Base-by-base conservation (phyloP, 768 basidiomycete genomes). In the Coprinopsis strossmayeri region DNA sequence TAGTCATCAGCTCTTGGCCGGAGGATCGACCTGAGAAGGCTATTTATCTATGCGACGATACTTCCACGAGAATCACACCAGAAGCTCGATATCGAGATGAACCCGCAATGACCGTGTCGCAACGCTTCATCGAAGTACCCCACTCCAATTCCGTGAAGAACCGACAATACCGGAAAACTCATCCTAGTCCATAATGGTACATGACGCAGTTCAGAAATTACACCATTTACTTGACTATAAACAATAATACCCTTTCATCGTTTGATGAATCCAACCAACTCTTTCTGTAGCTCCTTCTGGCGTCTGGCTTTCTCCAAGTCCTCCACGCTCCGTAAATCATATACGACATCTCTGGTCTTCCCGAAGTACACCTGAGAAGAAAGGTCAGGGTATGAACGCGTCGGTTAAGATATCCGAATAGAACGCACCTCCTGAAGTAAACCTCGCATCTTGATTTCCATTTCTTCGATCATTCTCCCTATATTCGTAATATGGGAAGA, bases 391-490 rank as follows among this genome's bases (percentile, higher is more conserved):
- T 55, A 18, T 53, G 47, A 38, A 25, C 23, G 11, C 21, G 30
- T 34, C 21, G 38, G 17, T 43, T 41, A 24, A 21, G 25, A 49
- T 21, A 55, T 35, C 32, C n/a, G 34, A 35, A 39, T 17, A 47
- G 41, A 32, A 28, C 39, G 27, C 51, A 82, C 90, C 73, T 93
- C 91, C 66, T 91, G 88, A 41, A 99, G 73, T 48, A 92, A 70
- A 65, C 96, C 96, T 32, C 96, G 79, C 91, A 98, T 93, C 72
- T 98, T 98, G 64, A 94, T 91, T 68, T 99, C 96, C 91, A 95
- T 94, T 55, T 98, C 96, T 66, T 99, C 96, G 54, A 99, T 84
- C 84, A 97, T 87, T 55, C 77, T 79, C 3, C 96, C 96, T n/a
- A 86, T 84, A 65, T 98, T 98, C 35, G 82, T 78, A 50, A 99